A percentile compares a stretch with the other conserved stretches of the same genome.
Evolutionary conservation across 352 stramenopile species (phyloP).

Genomic region (Blastocystis sp.): DNA sequence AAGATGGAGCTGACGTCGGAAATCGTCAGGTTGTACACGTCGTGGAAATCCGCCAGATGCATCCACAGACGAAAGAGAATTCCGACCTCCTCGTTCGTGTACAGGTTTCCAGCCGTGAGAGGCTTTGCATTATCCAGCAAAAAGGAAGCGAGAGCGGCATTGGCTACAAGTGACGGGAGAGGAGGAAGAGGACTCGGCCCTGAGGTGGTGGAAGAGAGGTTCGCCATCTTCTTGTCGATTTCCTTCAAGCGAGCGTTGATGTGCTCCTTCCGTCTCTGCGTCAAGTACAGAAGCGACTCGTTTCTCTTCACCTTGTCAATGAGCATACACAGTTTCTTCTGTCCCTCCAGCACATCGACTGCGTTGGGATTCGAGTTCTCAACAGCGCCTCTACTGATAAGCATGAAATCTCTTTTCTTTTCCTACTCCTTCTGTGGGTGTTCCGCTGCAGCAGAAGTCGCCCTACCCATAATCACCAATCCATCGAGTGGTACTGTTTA

Average conservation of each 20-base stretch:
- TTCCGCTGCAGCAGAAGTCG: too few species aligned
- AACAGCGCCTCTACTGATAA: too few species aligned
- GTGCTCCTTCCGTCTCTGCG: background rate
- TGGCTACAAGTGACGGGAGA: background rate
- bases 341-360: too few species aligned
- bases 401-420: too few species aligned
- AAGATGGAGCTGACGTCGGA: conserved; percentile 1
- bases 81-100: background rate
- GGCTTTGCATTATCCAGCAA: background rate
- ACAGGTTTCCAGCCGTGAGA: background rate
- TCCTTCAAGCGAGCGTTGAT: background rate
- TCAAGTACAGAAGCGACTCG: too few species aligned
- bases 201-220: background rate
- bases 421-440: too few species aligned
- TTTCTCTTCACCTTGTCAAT: too few species aligned
- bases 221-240: background rate
- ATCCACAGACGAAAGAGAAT: conserved; percentile 5
- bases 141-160: background rate
- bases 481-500: too few species aligned
- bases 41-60: conserved; percentile 1
- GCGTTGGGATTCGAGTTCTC: too few species aligned
- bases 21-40: background rate
- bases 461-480: too few species aligned
- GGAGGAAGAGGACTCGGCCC: background rate
- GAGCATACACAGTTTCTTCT: too few species aligned